Conservation (phyloP, 2,329 filamentous ascomycete genomes). For the Geoglossum cookeanum region DNA sequence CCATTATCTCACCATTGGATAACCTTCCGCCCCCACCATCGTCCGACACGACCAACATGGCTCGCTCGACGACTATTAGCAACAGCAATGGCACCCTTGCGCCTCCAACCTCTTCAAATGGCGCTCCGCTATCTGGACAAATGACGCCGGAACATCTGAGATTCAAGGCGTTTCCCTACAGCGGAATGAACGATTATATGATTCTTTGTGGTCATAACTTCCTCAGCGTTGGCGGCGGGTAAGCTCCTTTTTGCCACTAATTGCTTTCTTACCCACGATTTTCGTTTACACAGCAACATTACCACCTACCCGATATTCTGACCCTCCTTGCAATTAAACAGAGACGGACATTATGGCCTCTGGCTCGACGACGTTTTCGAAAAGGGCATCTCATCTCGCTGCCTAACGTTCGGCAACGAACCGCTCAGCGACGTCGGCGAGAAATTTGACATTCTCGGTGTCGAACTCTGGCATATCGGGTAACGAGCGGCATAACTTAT, state of each 20-base stretch:
- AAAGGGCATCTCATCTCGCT: constrained; percentile 62
- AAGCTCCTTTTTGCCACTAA: constrained; percentile 14
- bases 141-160: constrained; percentile 53
- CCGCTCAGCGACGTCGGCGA: constrained; percentile 78
- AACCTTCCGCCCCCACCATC: constrained; percentile 51
- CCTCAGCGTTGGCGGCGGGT: constrained; percentile 68
- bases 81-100: constrained; percentile 12
- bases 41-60: constrained; percentile 41
- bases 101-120: constrained; percentile 14
- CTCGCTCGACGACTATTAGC: constrained; percentile 40
- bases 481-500: constrained; percentile 8
- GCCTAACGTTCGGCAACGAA: constrained; percentile 89
- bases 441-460: constrained; percentile 78
- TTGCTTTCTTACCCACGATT: neutral
- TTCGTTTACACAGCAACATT: neutral
- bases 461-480: constrained; percentile 92
- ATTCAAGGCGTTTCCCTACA: constrained; percentile 95
- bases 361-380: constrained; percentile 83
- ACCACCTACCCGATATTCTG: neutral
- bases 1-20: constrained; percentile 37
- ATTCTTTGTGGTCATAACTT: constrained; percentile 80
- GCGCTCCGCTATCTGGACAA: constrained; percentile 1
- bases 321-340: constrained; percentile 7
- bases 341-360: constrained; percentile 74
- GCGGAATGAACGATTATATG: constrained; percentile 88